Evolutionary conservation across 2,329 filamentous ascomycete species (phyloP).

Genomic region (Penicillium brevicompactum): DNA sequence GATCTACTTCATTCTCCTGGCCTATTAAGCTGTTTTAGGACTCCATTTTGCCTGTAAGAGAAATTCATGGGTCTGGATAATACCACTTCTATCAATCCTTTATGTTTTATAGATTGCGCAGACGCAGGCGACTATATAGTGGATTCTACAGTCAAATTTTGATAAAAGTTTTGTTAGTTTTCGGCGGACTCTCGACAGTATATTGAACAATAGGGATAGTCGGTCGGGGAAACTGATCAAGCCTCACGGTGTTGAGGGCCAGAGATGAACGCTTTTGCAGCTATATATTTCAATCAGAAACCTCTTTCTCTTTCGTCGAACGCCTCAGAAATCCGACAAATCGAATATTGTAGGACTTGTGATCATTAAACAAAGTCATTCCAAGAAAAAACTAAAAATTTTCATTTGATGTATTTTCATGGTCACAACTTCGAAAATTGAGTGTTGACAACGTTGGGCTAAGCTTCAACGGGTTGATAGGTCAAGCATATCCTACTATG

Average conservation of each 20-base stretch:
- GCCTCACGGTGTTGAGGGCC: background rate
- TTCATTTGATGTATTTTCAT: too few relatives aligned
- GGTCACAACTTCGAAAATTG: too few relatives aligned
- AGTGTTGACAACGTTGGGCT: too few relatives aligned
- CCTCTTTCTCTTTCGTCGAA: background rate
- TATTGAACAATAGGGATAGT: background rate
- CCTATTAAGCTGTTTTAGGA: background rate
- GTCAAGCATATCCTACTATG: too few relatives aligned
- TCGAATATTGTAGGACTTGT: background rate
- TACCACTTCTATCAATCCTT: background rate
- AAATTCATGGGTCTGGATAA: background rate
- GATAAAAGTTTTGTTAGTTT: too few relatives aligned
- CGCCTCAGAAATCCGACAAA: background rate
- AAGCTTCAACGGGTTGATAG: too few relatives aligned
- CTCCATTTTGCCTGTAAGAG: background rate
- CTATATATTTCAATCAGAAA: background rate
- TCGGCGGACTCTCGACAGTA: too few relatives aligned
- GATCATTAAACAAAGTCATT: too few relatives aligned
- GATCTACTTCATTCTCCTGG: background rate
- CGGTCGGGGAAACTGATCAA: background rate
- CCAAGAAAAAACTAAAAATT: too few relatives aligned
- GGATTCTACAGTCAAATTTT: background rate
- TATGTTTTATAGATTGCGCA: background rate
- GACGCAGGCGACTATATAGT: background rate
- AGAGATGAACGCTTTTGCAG: background rate